Conservation (phyloP, 2,329 filamentous ascomycete genomes). For the Blumeria graminis region DNA sequence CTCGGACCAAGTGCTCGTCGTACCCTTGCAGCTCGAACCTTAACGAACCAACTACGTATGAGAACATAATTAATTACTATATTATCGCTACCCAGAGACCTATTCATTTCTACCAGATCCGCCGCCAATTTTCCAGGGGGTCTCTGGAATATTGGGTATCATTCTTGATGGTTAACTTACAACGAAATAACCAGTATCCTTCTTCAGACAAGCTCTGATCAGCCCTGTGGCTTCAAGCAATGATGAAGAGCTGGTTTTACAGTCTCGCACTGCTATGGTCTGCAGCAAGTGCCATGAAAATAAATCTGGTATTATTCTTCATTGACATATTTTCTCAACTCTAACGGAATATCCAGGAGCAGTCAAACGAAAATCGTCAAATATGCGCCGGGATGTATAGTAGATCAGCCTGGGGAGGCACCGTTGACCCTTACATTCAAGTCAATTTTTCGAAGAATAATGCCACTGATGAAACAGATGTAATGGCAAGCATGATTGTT, state of each 20-base stretch:
- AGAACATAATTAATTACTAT: too few species aligned
- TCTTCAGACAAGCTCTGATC: neutral
- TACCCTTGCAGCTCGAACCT: too few species aligned
- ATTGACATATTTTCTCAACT: neutral
- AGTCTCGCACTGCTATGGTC: conserved; percentile 28
- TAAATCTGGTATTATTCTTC: conserved; percentile 25
- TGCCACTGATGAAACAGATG: conserved; percentile 37
- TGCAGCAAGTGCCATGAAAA: conserved; percentile 31
- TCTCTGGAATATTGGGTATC: too few species aligned
- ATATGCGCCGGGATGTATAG: conserved; percentile 87
- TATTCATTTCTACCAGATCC: too few species aligned
- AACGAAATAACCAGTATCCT: neutral
- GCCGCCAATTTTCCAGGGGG: too few species aligned
- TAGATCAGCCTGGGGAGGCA: conserved; percentile 66
- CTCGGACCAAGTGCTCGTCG: too few species aligned
- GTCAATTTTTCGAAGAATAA: conserved; percentile 48
- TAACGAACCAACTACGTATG: too few species aligned
- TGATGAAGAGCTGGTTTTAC: conserved; percentile 30
- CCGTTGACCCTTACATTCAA: conserved; percentile 69
- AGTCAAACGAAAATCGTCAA: conserved; percentile 53
- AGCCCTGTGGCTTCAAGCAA: conserved; percentile 14
- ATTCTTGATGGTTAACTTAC: neutral
- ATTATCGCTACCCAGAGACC: too few species aligned
- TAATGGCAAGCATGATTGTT: conserved; percentile 60
- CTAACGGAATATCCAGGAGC: conserved; percentile 28